Evolutionary conservation across 1,284 basidiomycete species (phyloP), one percentile per base, ranked within the genome.

Genomic region (Lentinula novae-zelandiae): DNA sequence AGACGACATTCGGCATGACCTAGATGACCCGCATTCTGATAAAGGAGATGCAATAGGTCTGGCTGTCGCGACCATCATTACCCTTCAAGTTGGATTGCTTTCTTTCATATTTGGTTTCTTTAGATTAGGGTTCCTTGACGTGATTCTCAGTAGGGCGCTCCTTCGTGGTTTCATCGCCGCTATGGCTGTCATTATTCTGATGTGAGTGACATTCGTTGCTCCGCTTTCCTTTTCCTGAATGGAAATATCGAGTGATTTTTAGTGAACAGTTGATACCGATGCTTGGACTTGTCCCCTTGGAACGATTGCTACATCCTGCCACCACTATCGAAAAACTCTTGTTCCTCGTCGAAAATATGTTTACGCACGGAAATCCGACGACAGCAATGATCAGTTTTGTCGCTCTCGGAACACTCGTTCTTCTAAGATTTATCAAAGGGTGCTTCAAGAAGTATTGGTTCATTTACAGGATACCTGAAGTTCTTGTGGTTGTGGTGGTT

Each of bases 41-140:
- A 71, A 89, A 70, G 70, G 82, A 0, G 83, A 89, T 54, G 77
- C 78, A 15, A 66, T 90, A 2, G 86, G 84, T 31, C 70, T 93
- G 10, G 82, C 85, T 0, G 81, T 93, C 3, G 79, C 86, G 0
- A 92, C 90, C 31, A 83, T 92, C 10, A 89, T 94, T 58, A 92
- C 92, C 0, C 82, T 96, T 57, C 92, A 95, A 77, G 89, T 88
- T 62, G 95, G 95, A n/a, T 67, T 95, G 33, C 90, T 98, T 66
- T 90, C 93, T 1, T 93, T 93, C 66, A 71, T 91, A 9, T 81
- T 98, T 38, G 95, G 95, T 5, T 83, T 97, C 63, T 87, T 96
- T 69, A 83, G 95, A 17, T 80, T 98, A 0, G 95, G 95, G 1
- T 98, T 98, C 74, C 85, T 98, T 57, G 95, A 98, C 72, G 95